Evolutionary conservation across 768 basidiomycete genomes (phyloP), one percentile per base, ranked within the genome.

Genomic region (Xerocomus potaroensis): DNA sequence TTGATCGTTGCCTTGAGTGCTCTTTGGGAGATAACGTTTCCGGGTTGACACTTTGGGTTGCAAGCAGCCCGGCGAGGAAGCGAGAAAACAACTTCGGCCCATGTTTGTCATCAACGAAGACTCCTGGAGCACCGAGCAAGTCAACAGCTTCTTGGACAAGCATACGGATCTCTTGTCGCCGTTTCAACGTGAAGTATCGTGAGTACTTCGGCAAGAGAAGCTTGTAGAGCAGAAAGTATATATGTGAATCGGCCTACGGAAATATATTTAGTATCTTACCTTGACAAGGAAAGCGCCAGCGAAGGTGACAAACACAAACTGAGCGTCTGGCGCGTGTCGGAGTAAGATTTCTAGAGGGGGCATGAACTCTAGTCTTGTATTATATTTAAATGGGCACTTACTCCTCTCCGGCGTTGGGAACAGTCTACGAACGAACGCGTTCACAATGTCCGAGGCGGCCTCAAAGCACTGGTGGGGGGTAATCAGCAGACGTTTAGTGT

Each of bases 251-350:
- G 9, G 19, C 43, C 21, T 12, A 24, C 8, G 4, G 7, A 37
- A 41, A 23, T 33, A 43, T 21, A 16, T 21, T 30, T 8, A n/a
- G 31, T 22, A 10, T 12, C 66, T 40, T 59, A 83, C 85, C 73
- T 91, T 91, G 53, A 92, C 76, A 14, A 92, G 71, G 71, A 91
- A 91, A 2, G 88, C 83, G 8, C 83, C 80, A 9, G 89, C 88
- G 51, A 90, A 91, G 0, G 83, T 87, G 21, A 82, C 75, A 55
- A 91, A 88, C 9, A 91, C 81, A 49, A 80, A 83, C 53, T 90
- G 83, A 1, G 84, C 81, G 59, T 89, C 87, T 2, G 88, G 87
- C 0, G 86, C 88, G 58, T 87, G 84, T 4, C 82, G 76, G 42
- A 84, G 73, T 50, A 76, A 82, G 22, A 72, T 67, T 39, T 71